phyloP scores from a whole-genome alignment of 23 red algal genomes.

The Cyanidiococcus yangmingshanensis region DNA sequence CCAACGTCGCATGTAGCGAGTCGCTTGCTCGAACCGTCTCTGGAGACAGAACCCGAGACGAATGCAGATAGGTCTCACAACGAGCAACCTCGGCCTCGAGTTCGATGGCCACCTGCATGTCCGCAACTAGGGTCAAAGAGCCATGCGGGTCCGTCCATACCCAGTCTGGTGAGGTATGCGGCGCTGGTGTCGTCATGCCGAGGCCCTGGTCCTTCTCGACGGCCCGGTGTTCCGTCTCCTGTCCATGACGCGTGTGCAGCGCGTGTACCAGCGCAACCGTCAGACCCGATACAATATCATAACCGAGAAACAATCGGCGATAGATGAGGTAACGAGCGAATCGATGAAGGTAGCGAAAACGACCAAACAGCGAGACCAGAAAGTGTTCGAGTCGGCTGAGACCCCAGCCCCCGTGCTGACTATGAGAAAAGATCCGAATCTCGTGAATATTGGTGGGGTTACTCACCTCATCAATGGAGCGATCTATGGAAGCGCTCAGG shows the following conservation, averaged over 20 bases:
- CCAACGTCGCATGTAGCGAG: slow-evolving; percentile 5
- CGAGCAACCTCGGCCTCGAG: slow-evolving; percentile 8
- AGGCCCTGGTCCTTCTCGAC: background rate
- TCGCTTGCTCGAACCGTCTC: slow-evolving; percentile 16
- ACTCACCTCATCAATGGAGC: slow-evolving; percentile 13
- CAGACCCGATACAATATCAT: slow-evolving; percentile 8
- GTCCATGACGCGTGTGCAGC: background rate
- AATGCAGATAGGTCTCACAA: slow-evolving; percentile 15
- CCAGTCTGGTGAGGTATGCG: background rate
- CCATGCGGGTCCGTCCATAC: background rate
- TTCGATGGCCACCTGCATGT: slow-evolving; percentile 1
- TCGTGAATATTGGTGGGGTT: background rate
- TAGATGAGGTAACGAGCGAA: slow-evolving; percentile 9
- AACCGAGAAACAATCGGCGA: slow-evolving; percentile 4
- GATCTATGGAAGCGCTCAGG: background rate
- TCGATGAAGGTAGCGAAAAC: background rate
- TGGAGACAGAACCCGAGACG: slow-evolving; percentile 16
- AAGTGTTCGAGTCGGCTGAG: slow-evolving; percentile 10
- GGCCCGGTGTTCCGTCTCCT: background rate
- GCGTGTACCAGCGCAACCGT: slow-evolving; percentile 13
- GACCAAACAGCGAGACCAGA: background rate
- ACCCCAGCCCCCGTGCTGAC: background rate
- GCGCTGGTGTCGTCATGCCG: background rate
- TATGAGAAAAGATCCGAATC: background rate
- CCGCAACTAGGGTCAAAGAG: background rate